Conservation (phyloP, 176 grass and related monocot species). For the Zizania latifolia region DNA sequence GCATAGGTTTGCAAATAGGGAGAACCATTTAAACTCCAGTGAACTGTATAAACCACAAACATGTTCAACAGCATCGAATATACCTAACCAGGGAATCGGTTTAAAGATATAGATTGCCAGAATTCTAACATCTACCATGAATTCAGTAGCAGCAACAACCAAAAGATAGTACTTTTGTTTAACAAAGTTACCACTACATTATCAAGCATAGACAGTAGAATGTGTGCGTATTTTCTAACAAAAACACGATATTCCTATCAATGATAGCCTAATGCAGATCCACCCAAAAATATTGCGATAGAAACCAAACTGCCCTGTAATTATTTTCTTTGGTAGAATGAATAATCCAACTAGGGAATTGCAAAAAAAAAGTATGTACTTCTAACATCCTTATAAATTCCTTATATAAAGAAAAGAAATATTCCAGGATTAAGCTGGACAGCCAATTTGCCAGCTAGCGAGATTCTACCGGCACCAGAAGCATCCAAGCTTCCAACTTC, state of each 20-base stretch:
- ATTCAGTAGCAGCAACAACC: not conserved
- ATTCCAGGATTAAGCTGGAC: slow-evolving; percentile 17
- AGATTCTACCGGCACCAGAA: slow-evolving; percentile 31
- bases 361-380: slow-evolving; percentile 3
- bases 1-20: slow-evolving; percentile 41
- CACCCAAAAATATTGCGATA: not conserved
- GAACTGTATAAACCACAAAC: not conserved
- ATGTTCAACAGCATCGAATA: not conserved
- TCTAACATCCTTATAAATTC: not conserved
- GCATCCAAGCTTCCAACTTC: slow-evolving; percentile 6
- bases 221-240: slow-evolving; percentile 14
- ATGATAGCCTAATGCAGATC: slow-evolving; percentile 16
- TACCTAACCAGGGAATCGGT: not conserved
- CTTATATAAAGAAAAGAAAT: not conserved
- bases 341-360: slow-evolving; percentile 13
- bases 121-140: not conserved
- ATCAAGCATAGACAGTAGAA: not conserved
- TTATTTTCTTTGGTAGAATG: slow-evolving; percentile 16
- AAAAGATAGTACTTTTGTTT: not conserved
- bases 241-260: not conserved
- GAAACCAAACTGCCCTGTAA: not conserved
- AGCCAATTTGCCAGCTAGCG: slow-evolving; percentile 5
- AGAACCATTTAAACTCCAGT: slow-evolving; percentile 6
- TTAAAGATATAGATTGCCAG: not conserved
- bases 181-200: not conserved